phyloP scores from a whole-genome alignment of 768 basidiomycete genomes.

The Tylopilus balloui region DNA sequence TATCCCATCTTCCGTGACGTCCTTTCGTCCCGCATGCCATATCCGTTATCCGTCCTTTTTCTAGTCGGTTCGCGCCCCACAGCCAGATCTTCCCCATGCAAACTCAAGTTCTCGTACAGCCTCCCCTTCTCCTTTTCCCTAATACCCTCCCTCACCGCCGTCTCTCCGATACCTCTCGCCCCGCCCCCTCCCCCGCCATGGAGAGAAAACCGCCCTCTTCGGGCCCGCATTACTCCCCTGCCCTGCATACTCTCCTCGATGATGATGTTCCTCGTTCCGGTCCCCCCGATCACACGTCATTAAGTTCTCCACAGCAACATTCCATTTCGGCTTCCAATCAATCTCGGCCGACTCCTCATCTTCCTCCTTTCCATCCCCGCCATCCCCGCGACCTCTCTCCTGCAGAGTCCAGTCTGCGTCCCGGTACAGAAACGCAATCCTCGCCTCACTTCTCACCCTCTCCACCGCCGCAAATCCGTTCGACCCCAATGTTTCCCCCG shows the following conservation, averaged over 20 bases:
- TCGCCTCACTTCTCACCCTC: constrained; percentile 34
- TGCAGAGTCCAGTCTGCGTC: neutral
- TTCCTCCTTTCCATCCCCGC: constrained; percentile 18
- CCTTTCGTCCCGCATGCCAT: constrained; percentile 17
- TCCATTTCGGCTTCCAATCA: constrained; percentile 14
- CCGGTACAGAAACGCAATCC: neutral
- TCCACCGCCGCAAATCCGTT: constrained; percentile 40
- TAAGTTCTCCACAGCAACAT: constrained; percentile 12
- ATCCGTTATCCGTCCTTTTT: constrained; percentile 14
- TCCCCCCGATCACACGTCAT: constrained; percentile 28
- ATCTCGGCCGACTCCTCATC: constrained; percentile 19
- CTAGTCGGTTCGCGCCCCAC: constrained; percentile 12
- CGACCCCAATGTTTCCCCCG: constrained; percentile 37
- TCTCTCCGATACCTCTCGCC: constrained; percentile 24
- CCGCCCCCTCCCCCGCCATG: constrained; percentile 31
- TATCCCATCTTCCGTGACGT: constrained; percentile 12
- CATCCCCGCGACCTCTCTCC: constrained; percentile 10
- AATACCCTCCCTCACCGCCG: constrained; percentile 9
- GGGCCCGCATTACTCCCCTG: constrained; percentile 32
- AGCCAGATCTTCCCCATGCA: constrained; percentile 23
- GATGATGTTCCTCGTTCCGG: constrained; percentile 33
- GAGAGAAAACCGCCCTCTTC: constrained; percentile 35
- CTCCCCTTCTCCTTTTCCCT: constrained; percentile 17
- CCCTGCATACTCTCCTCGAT: constrained; percentile 27
- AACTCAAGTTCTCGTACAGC: constrained; percentile 26